Percentiles rank a stretch among this genome's conserved stretches.
phyloP scores from a whole-genome alignment of 805 yeast species.

The Starmerella potacharoeniae region DNA sequence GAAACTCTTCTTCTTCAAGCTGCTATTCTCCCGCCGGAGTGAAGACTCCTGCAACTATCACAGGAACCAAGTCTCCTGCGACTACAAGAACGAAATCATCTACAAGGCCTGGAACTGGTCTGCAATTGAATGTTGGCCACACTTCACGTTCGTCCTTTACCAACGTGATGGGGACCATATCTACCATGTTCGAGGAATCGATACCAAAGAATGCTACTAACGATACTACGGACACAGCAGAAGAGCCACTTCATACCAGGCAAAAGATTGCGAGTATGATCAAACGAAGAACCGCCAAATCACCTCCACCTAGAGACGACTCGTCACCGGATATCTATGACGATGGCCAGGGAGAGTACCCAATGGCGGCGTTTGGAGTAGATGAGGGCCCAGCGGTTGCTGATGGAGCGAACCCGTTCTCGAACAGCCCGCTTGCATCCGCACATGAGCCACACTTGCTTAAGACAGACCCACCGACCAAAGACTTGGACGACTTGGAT shows the following conservation, averaged over 20 bases:
- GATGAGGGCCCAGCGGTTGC: neutral
- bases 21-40: neutral
- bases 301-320: neutral
- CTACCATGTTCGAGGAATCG: neutral
- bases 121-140: neutral
- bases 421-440: neutral
- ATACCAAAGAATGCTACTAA: neutral
- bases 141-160: neutral
- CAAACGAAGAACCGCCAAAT: neutral
- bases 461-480: no score
- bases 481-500: neutral
- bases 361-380: neutral
- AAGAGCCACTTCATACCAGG: no score
- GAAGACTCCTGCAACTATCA: neutral
- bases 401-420: neutral
- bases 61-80: neutral
- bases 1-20: neutral
- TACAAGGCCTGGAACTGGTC: no score
- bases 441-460: no score
- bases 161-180: neutral
- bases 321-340: neutral
- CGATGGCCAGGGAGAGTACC: conserved; percentile 1
- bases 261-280: neutral
- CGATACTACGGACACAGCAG: neutral
- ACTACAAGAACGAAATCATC: neutral